These are phyloP conservation scores for Erysimum cheiri DNA, from an alignment of 441 rosid species.

Conservation along the genomic window DNA sequence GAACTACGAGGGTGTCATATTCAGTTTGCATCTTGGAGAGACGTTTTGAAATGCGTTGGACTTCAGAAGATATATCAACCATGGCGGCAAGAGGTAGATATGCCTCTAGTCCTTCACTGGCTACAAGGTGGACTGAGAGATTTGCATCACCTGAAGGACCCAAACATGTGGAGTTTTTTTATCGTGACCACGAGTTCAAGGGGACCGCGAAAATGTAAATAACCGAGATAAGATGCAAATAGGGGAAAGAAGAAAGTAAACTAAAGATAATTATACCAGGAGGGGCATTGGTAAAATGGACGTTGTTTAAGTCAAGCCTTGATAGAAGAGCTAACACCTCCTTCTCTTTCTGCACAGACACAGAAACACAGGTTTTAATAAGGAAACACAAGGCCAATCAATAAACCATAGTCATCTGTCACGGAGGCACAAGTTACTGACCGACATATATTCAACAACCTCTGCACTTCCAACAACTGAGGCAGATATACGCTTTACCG, in stretches of 20 bases:
- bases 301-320: conserved; percentile 71
- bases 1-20: conserved; percentile 71
- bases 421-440: conserved; percentile 47
- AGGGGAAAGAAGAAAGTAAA: not conserved
- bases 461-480: conserved; percentile 83
- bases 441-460: conserved; percentile 81
- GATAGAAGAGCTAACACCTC: conserved; percentile 86
- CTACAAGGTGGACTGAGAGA: conserved; percentile 87
- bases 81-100: conserved; percentile 93
- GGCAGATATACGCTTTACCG: conserved; percentile 94
- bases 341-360: conserved; percentile 74
- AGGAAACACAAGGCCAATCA: conserved; percentile 4
- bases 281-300: conserved; percentile 66
- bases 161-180: conserved; percentile 1
- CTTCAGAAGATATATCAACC: conserved; percentile 92
- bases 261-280: conserved; percentile 54
- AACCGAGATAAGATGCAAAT: not conserved
- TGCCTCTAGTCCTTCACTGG: conserved; percentile 95
- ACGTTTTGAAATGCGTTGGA: conserved; percentile 87
- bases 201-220: not conserved
- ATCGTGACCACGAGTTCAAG: conserved; percentile 11
- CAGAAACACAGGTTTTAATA: conserved; percentile 2
- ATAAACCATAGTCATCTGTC: not conserved
- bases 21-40: conserved; percentile 87
- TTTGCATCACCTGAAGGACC: conserved; percentile 68